These are phyloP conservation scores for Trichoderma citrinoviride DNA, from an alignment of 2,329 filamentous ascomycete species.

Conservation along the genomic window DNA sequence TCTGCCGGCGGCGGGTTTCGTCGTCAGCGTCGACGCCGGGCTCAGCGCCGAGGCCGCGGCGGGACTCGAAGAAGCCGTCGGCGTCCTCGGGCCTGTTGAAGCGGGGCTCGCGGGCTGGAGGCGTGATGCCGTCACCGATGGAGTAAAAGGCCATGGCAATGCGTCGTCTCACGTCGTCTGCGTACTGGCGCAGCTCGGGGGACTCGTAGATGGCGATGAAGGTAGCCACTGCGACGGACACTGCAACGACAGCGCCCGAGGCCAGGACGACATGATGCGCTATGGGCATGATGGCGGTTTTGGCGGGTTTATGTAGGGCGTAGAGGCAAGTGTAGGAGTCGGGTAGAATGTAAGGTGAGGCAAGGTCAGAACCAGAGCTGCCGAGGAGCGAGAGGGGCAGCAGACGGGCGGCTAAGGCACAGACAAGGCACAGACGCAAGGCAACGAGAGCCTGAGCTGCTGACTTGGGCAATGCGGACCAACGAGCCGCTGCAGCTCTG, in stretches of 20 bases:
- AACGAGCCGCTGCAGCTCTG: slow-evolving; percentile 8
- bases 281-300: slow-evolving; percentile 45
- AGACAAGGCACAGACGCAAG: neutral
- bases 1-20: slow-evolving; percentile 57
- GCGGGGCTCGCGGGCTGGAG: slow-evolving; percentile 49
- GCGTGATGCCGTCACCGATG: slow-evolving; percentile 56
- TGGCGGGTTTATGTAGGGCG: slow-evolving; percentile 11
- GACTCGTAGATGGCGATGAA: slow-evolving; percentile 63
- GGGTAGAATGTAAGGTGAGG: neutral
- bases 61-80: slow-evolving; percentile 58
- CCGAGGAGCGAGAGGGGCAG: slow-evolving; percentile 11
- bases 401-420: slow-evolving; percentile 14
- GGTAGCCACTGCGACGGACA: slow-evolving; percentile 56
- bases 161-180: slow-evolving; percentile 59
- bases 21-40: slow-evolving; percentile 60
- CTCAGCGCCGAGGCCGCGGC: slow-evolving; percentile 42
- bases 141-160: slow-evolving; percentile 60
- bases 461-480: slow-evolving; percentile 3
- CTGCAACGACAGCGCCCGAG: slow-evolving; percentile 58
- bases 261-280: slow-evolving; percentile 51
- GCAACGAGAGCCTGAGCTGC: slow-evolving; percentile 14
- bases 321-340: neutral
- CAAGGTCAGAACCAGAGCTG: neutral
- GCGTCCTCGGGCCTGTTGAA: slow-evolving; percentile 67
- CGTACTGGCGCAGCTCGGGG: slow-evolving; percentile 60